Evolutionary conservation across 495 filamentous ascomycete species (phyloP).

Genomic region (Penicillium longicatenatum): DNA sequence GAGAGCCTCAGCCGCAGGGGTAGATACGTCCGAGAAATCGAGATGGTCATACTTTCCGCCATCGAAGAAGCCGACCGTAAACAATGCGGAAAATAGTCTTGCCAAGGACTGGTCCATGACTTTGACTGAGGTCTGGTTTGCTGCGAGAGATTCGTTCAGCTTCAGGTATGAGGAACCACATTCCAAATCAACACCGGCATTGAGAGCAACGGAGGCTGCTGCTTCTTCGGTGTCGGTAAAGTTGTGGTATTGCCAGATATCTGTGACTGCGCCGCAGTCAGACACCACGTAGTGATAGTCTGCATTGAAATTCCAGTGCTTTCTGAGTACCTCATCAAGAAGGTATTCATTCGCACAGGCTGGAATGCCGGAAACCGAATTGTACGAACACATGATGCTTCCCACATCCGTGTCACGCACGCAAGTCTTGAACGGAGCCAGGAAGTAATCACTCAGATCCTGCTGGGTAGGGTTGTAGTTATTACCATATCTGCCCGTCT

Average conservation of each 20-base stretch:
- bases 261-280: slow-evolving; percentile 51
- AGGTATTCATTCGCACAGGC: slow-evolving; percentile 54
- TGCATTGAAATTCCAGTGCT: slow-evolving; percentile 48
- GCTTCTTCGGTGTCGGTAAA: slow-evolving; percentile 44
- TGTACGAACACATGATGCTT: slow-evolving; percentile 58
- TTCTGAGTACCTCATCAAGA: slow-evolving; percentile 53
- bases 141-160: slow-evolving; percentile 41
- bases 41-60: slow-evolving; percentile 1
- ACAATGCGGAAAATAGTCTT: slow-evolving; percentile 51
- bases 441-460: slow-evolving; percentile 55
- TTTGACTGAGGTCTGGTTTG: slow-evolving; percentile 42
- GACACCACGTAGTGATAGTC: slow-evolving; percentile 49
- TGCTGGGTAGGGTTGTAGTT: slow-evolving; percentile 51
- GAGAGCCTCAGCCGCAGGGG: slow-evolving; percentile 44
- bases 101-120: slow-evolving; percentile 48
- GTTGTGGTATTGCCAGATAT: slow-evolving; percentile 51
- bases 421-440: slow-evolving; percentile 52
- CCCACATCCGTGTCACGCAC: slow-evolving; percentile 53
- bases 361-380: slow-evolving; percentile 55
- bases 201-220: slow-evolving; percentile 51
- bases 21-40: slow-evolving; percentile 42
- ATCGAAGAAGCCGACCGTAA: slow-evolving; percentile 59
- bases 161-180: slow-evolving; percentile 48
- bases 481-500: slow-evolving; percentile 50
- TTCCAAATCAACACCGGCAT: slow-evolving; percentile 57